Evolutionary conservation across 148 eudicot species (phyloP).

Genomic region (Drosera capensis): DNA sequence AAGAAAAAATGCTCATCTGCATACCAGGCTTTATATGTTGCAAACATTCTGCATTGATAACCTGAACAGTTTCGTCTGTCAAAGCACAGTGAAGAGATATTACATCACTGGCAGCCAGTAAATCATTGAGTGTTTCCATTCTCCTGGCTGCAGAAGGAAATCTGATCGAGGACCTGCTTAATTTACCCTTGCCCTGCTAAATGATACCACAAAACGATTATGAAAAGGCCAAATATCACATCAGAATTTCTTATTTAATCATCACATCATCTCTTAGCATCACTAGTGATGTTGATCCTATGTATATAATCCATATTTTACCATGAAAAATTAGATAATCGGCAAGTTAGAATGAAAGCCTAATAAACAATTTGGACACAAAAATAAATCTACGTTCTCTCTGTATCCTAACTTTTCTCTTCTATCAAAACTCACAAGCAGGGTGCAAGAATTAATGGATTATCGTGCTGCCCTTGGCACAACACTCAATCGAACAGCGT

Average conservation of each 20-base stretch:
- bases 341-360: no score
- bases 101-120: slow-evolving; percentile 95
- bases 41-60: slow-evolving; percentile 77
- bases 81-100: slow-evolving; percentile 87
- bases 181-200: slow-evolving; percentile 39
- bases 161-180: slow-evolving; percentile 32
- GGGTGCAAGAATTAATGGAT: no score
- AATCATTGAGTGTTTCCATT: slow-evolving; percentile 97
- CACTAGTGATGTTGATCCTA: no score
- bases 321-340: no score
- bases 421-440: no score
- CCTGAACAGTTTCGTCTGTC: slow-evolving; percentile 84
- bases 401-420: no score
- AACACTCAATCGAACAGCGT: no score
- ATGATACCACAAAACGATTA: slow-evolving; percentile 3
- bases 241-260: not conserved
- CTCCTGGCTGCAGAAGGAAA: slow-evolving; percentile 94
- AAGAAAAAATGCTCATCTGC: not conserved
- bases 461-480: no score
- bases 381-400: no score
- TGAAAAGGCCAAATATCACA: not conserved
- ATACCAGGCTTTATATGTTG: slow-evolving; percentile 91
- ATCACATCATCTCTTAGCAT: no score
- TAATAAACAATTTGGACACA: no score
- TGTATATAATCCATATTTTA: no score